Evolutionary conservation across 345 rosid species (phyloP).

Genomic region (Populus davidiana): DNA sequence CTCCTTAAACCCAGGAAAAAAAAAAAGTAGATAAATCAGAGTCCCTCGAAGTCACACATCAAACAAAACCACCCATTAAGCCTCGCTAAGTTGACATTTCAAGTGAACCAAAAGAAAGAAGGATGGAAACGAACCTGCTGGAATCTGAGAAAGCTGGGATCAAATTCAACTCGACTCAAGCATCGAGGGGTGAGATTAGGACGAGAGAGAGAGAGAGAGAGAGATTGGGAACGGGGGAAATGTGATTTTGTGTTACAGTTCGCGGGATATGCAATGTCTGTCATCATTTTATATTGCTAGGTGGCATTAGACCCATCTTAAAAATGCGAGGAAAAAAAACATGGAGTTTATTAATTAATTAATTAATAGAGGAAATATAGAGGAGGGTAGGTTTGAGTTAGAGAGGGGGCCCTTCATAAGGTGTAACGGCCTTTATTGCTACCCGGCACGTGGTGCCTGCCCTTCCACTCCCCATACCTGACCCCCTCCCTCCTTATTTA

Average conservation of each 20-base stretch:
- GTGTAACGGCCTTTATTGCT: slow-evolving; percentile 36
- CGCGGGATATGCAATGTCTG: background rate
- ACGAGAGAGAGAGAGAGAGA: background rate
- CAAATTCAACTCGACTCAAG: slow-evolving; percentile 24
- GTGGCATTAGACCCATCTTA: background rate
- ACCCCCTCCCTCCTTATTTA: background rate
- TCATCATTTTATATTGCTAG: too few relatives aligned
- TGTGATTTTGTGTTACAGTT: background rate
- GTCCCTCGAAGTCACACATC: background rate
- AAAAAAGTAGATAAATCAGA: background rate
- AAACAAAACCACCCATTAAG: background rate
- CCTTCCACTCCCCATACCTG: slow-evolving; percentile 40
- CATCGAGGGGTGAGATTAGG: slow-evolving; percentile 12
- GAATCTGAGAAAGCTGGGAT: slow-evolving; percentile 14
- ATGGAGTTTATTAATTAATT: background rate
- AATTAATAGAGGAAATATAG: background rate
- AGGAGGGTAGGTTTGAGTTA: slow-evolving; percentile 57
- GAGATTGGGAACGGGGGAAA: background rate
- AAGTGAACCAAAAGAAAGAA: background rate
- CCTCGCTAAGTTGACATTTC: background rate
- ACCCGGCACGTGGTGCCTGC: slow-evolving; percentile 61
- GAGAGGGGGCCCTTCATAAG: slow-evolving; percentile 38
- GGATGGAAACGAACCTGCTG: slow-evolving; percentile 21
- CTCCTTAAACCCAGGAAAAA: slow-evolving; percentile 8
- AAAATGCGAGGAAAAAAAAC: background rate